A percentile compares a stretch with the other conserved stretches of the same genome.
These are phyloP conservation scores for Teunomyces gatunensis DNA, from an alignment of 805 yeast genomes.

Conservation along the genomic window DNA sequence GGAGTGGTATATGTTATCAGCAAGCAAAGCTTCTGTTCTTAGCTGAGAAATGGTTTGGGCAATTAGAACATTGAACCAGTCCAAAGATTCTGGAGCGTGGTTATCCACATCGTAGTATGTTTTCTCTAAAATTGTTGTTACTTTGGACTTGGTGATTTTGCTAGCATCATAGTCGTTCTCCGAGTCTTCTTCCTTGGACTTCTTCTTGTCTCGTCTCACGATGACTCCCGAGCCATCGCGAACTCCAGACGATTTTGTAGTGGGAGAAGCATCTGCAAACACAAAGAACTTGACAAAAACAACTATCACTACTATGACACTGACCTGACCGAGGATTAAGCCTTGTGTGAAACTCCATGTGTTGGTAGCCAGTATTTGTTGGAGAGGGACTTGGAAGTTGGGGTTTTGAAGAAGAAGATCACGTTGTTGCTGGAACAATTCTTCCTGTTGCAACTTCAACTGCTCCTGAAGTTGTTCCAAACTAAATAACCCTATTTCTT, in stretches of 20 bases:
- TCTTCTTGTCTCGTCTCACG: constrained; percentile 30
- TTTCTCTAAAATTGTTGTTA: constrained; percentile 68
- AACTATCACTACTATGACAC: constrained; percentile 61
- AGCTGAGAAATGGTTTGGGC: constrained; percentile 89
- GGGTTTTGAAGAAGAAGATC: constrained; percentile 19
- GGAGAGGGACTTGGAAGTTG: constrained; percentile 7
- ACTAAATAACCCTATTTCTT: constrained; percentile 6
- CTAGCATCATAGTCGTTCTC: constrained; percentile 5
- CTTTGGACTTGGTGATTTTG: constrained; percentile 14
- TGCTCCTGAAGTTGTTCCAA: constrained; percentile 25
- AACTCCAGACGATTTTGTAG: constrained; percentile 21
- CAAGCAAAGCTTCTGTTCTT: constrained; percentile 81
- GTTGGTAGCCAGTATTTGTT: constrained; percentile 6
- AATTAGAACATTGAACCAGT: constrained; percentile 93
- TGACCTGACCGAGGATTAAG: constrained; percentile 66
- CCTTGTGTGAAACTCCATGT: constrained; percentile 78
- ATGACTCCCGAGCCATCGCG: constrained; percentile 33
- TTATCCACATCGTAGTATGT: constrained; percentile 88
- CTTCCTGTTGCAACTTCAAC: constrained; percentile 28
- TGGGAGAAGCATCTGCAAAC: constrained; percentile 61
- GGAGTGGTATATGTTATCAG: constrained; percentile 81
- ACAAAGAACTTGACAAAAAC: constrained; percentile 74
- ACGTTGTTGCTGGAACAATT: constrained; percentile 26
- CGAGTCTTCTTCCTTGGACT: constrained; percentile 9
- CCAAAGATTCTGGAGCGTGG: constrained; percentile 87